phyloP scores from a whole-genome alignment of 805 yeast genomes.

The Limtongia smithiae region DNA sequence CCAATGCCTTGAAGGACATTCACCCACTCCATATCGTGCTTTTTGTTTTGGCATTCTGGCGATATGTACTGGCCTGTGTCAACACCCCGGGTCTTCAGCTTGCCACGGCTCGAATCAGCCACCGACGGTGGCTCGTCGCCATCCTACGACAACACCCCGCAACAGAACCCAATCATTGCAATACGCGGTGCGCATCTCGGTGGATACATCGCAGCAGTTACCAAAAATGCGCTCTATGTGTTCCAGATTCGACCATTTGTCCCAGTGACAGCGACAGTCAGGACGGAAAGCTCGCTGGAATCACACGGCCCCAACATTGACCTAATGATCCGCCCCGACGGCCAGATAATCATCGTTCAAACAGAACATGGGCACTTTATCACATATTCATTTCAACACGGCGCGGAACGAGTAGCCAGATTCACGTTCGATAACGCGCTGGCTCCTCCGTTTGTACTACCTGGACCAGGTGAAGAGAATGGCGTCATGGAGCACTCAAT shows the following conservation, averaged over 20 bases:
- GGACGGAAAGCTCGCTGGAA: slow-evolving; percentile 45
- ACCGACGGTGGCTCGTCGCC: too few relatives aligned
- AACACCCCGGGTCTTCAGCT: slow-evolving; percentile 33
- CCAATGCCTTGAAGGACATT: too few relatives aligned
- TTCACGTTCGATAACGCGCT: slow-evolving; percentile 13
- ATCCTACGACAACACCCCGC: slow-evolving; percentile 18
- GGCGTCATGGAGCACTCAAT: slow-evolving; percentile 38
- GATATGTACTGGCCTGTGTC: slow-evolving; percentile 39
- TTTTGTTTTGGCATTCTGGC: too few relatives aligned
- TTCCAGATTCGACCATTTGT: slow-evolving; percentile 44
- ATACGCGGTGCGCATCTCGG: slow-evolving; percentile 34
- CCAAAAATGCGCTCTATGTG: slow-evolving; percentile 41
- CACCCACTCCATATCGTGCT: too few relatives aligned
- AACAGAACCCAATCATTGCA: slow-evolving; percentile 39
- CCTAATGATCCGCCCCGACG: slow-evolving; percentile 44
- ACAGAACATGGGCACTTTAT: slow-evolving; percentile 29
- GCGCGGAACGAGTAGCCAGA: slow-evolving; percentile 10
- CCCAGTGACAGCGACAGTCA: slow-evolving; percentile 48
- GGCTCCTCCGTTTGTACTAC: slow-evolving; percentile 28
- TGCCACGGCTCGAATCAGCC: too few relatives aligned
- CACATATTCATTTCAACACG: slow-evolving; percentile 20
- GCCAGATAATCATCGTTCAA: slow-evolving; percentile 39
- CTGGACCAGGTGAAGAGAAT: slow-evolving; percentile 42
- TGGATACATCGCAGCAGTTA: slow-evolving; percentile 38
- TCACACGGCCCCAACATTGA: slow-evolving; percentile 47